Evolutionary conservation across 345 rosid species (phyloP), one percentile per base, ranked within the genome.

Genomic region (Geranium brycei): DNA sequence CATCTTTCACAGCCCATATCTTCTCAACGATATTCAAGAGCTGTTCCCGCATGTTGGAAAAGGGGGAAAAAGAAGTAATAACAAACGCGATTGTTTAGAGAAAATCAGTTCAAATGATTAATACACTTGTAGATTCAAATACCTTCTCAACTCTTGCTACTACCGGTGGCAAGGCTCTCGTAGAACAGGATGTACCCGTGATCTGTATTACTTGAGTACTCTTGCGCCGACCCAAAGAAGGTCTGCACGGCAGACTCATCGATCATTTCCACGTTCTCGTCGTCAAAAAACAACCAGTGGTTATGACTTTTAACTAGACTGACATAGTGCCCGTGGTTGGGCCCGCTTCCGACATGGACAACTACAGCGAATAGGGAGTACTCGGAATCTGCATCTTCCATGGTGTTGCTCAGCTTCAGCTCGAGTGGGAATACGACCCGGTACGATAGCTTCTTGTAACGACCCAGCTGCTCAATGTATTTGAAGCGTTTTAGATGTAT

Each of bases 301-400:
- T 88, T 88, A 69, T 93, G 99, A 84, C 97, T 90, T 76, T 93
- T 93, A 82, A 93, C 96, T 3, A 93, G 96, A 78, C 99, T 90
- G 19, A 93, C 97, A 66, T 93, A 93, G 63, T 90, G 99, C 1
- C 97, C 97, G 58, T 90, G 99, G 75, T 88, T 93, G 5, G 99
- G 97, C 65, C 99, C 97, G 38, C 96, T 93, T 57, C 99, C 99
- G 1, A 93, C 96, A 64, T 91, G 99, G 31, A 93, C 99, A 71
- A 93, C 99, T 41, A 93, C 99, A 8, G 96, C 97, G 71, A 93
- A 91, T 30, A 93, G 83, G 7, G 99, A 93, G 81, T 91, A 93
- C 66, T 88, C 97, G 0, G 82, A 82, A 68, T 93, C 99, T 58
- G 92, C 79, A 19, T 88, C 95, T 77, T 91, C 99, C 58, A 88